Evolutionary conservation across 1,284 basidiomycete species (phyloP).

Genomic region (Tranzscheliella williamsii): DNA sequence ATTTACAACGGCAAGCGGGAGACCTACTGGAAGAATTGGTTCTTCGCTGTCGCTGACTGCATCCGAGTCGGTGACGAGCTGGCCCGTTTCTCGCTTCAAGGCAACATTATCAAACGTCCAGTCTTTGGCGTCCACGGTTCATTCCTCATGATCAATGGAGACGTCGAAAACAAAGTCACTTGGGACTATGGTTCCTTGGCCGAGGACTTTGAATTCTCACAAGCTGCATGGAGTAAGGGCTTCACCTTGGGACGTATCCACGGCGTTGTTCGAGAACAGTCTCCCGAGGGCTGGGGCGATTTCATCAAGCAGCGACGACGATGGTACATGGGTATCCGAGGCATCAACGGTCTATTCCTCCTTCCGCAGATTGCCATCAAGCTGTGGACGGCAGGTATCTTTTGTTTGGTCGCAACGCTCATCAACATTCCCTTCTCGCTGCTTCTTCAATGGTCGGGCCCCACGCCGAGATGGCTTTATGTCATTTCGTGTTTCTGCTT

Average conservation of each 20-base stretch:
- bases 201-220: slow-evolving; percentile 63
- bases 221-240: slow-evolving; percentile 62
- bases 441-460: slow-evolving; percentile 25
- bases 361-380: slow-evolving; percentile 63
- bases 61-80: slow-evolving; percentile 63
- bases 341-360: slow-evolving; percentile 60
- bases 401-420: slow-evolving; percentile 62
- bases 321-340: slow-evolving; percentile 63
- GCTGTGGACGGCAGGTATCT: slow-evolving; percentile 63
- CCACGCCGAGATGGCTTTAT: slow-evolving; percentile 62
- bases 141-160: slow-evolving; percentile 63
- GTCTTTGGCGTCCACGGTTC: slow-evolving; percentile 63
- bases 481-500: slow-evolving; percentile 62
- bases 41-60: slow-evolving; percentile 63
- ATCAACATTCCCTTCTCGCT: slow-evolving; percentile 62
- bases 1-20: slow-evolving; percentile 62
- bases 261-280: slow-evolving; percentile 63
- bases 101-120: slow-evolving; percentile 62
- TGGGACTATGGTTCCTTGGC: slow-evolving; percentile 61
- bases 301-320: slow-evolving; percentile 63
- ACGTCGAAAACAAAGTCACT: slow-evolving; percentile 63
- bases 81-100: slow-evolving; percentile 63
- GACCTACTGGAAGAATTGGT: slow-evolving; percentile 63
- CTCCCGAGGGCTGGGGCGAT: slow-evolving; percentile 61
- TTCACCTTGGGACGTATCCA: slow-evolving; percentile 63